Percentiles rank a stretch among this genome's conserved stretches.
These are phyloP conservation scores for Fusarium floridanum DNA, from an alignment of 2,329 filamentous ascomycete species.

Conservation along the genomic window DNA sequence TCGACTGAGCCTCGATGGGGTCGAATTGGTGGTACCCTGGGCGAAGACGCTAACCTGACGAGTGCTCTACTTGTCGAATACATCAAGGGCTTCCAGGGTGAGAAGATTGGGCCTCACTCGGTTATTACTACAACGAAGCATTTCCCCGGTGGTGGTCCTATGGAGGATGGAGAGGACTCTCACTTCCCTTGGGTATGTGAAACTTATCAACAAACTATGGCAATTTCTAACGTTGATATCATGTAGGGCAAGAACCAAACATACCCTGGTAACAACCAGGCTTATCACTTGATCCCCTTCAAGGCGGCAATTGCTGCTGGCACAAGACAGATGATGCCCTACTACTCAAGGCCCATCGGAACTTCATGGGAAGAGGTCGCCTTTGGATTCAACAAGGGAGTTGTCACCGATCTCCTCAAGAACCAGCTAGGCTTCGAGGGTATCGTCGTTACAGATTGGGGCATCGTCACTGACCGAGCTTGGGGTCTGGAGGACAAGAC, in stretches of 20 bases:
- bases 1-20: conserved; percentile 66
- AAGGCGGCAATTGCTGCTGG: conserved; percentile 63
- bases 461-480: conserved; percentile 63
- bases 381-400: conserved; percentile 64
- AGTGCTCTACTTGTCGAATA: conserved; percentile 56
- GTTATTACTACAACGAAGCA: conserved; percentile 66
- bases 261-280: conserved; percentile 63
- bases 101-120: conserved; percentile 57
- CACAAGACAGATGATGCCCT: conserved; percentile 65
- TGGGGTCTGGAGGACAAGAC: conserved; percentile 63
- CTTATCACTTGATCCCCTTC: conserved; percentile 65
- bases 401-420: conserved; percentile 63
- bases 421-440: conserved; percentile 63
- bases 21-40: conserved; percentile 59
- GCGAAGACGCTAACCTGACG: conserved; percentile 61
- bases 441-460: conserved; percentile 67
- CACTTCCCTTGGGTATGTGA: conserved; percentile 57
- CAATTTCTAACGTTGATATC: conserved; percentile 27
- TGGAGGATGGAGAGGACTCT: conserved; percentile 63
- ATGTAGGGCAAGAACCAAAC: conserved; percentile 62
- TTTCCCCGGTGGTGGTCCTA: conserved; percentile 64
- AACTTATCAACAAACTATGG: not conserved
- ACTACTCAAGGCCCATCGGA: conserved; percentile 62
- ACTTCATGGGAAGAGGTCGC: conserved; percentile 61
- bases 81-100: conserved; percentile 62